Conservation (phyloP, 495 filamentous ascomycete species). For the Trichoderma asperelloides region DNA sequence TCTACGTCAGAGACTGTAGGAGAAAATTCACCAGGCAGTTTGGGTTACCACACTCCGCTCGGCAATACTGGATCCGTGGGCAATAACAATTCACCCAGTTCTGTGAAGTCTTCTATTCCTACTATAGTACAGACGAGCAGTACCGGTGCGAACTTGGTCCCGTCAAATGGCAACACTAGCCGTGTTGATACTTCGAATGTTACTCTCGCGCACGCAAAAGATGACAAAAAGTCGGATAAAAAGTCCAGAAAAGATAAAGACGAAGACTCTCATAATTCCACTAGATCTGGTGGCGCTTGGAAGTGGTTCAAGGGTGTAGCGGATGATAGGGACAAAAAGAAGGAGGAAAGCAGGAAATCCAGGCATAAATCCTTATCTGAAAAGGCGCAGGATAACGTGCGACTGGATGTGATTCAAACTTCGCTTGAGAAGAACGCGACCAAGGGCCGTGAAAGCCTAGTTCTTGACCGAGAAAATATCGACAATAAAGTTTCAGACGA, state of each 20-base stretch:
- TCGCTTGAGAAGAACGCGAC: slow-evolving; percentile 56
- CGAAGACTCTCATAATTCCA: slow-evolving; percentile 32
- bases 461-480: slow-evolving; percentile 66
- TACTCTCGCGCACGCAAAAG: slow-evolving; percentile 52
- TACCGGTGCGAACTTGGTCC: neutral
- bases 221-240: slow-evolving; percentile 59
- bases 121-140: neutral
- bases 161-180: slow-evolving; percentile 37
- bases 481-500: slow-evolving; percentile 73
- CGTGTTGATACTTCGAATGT: slow-evolving; percentile 75
- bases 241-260: slow-evolving; percentile 56
- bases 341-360: slow-evolving; percentile 45
- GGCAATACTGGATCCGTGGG: neutral
- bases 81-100: neutral
- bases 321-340: slow-evolving; percentile 36
- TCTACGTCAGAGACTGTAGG: neutral
- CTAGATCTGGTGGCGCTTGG: slow-evolving; percentile 74
- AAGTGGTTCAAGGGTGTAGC: slow-evolving; percentile 42
- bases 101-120: neutral
- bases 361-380: slow-evolving; percentile 48
- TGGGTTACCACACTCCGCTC: neutral
- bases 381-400: slow-evolving; percentile 59
- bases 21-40: neutral
- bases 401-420: slow-evolving; percentile 71
- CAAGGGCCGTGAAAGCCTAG: slow-evolving; percentile 72